Evolutionary conservation across 768 basidiomycete genomes (phyloP).

Genomic region (Postia placenta): DNA sequence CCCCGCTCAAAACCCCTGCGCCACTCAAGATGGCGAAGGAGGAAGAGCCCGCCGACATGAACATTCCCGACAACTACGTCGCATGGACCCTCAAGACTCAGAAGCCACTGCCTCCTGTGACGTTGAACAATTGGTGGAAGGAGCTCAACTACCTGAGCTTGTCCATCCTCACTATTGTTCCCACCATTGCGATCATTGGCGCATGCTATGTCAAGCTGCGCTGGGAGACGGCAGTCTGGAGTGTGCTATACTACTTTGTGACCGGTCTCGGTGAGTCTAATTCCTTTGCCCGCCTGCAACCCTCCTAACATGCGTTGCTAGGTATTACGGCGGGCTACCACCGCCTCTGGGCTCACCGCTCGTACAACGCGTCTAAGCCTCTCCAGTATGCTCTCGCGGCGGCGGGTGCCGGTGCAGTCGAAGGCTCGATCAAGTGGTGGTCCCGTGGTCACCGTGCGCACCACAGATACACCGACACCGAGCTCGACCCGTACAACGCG

Average conservation of each 20-base stretch:
- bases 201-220: conserved; percentile 40
- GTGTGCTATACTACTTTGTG: conserved; percentile 61
- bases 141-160: conserved; percentile 75
- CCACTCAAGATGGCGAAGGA: conserved; percentile 8
- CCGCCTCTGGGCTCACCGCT: conserved; percentile 49
- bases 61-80: conserved; percentile 56
- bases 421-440: conserved; percentile 57
- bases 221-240: conserved; percentile 52
- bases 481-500: conserved; percentile 52
- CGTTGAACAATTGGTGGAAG: conserved; percentile 35
- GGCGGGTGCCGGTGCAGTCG: conserved; percentile 42
- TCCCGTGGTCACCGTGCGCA: conserved; percentile 48
- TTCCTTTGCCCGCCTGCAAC: neutral
- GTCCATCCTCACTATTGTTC: conserved; percentile 61
- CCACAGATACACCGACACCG: conserved; percentile 49
- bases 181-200: conserved; percentile 67
- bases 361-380: conserved; percentile 43
- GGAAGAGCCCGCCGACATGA: conserved; percentile 26
- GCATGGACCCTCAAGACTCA: conserved; percentile 43
- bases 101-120: conserved; percentile 44
- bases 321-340: conserved; percentile 40
- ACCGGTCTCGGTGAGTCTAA: conserved; percentile 5
- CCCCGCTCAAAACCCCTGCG: neutral
- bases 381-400: conserved; percentile 42
- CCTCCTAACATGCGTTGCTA: conserved; percentile 1